Base-by-base conservation (phyloP, 1,284 basidiomycete genomes). In the Schizophyllum commune region DNA sequence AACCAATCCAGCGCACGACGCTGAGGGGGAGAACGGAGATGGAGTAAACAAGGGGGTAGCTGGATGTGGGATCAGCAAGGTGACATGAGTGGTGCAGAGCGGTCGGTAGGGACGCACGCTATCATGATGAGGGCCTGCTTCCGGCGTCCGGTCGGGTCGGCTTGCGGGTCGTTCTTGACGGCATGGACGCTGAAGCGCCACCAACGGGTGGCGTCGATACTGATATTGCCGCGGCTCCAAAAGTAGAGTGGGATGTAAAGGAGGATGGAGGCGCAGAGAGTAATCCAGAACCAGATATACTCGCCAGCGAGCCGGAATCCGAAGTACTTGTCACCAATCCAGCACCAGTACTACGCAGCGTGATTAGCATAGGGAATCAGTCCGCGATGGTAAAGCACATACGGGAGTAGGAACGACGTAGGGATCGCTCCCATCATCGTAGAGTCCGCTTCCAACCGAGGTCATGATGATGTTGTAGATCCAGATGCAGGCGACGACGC, bases 251-350 rank as follows among this genome's bases (percentile, higher is more conserved):
- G 71, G 21, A 74, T 66, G 63, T 79, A 79, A 1, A 72, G 63
- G 17, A 72, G 21, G 17, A 74, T 57, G 9, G 77, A 77, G 57
- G 73, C 64, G 21, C 65, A 62, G 5, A 77, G 67, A 1, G 77
- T 71, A 39, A 76, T 62, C 77, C 78, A 79, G 58, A 79, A 70
- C 77, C 79, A 80, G 34, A 78, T 58, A 60, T 79, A 79, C 65
- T 79, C 77, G 4, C 75, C 74, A 20, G 64, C 68, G 39, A 79
- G 68, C 4, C 73, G 69, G 57, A 75, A 71, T 2, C 63, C 62
- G 3, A 68, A 58, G 62, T 71, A 77, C 17, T 70, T 32, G 15
- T 68, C 55, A 19, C 73, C 71, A 61, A 80, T 75, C 78, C 78
- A 79, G 64, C 79, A 81, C 78, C 78, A 77, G 60, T 72, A 75